A percentile compares a stretch with the other conserved stretches of the same genome.
phyloP scores from a whole-genome alignment of 495 filamentous ascomycete genomes.

The Parathielavia appendiculata region DNA sequence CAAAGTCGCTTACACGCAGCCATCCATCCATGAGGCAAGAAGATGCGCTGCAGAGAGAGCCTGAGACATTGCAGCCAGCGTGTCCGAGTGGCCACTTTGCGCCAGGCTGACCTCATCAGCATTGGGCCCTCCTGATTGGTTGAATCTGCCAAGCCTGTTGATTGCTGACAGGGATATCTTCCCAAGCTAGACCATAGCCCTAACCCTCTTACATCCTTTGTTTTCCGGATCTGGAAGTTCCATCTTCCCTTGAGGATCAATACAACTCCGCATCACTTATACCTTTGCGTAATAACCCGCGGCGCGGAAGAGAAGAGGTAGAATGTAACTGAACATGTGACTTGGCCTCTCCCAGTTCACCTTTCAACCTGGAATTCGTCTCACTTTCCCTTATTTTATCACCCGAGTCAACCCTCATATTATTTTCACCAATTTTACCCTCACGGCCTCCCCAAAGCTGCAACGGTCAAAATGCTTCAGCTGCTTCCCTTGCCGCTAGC shows the following conservation, averaged over 20 bases:
- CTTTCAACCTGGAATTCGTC: not conserved
- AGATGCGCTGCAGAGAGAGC: not conserved
- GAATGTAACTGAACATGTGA: not conserved
- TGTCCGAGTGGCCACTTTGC: constrained; percentile 22
- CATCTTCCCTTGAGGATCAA: not conserved
- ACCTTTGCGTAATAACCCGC: constrained; percentile 4
- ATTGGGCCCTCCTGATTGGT: not conserved
- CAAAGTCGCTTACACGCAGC: constrained; percentile 19
- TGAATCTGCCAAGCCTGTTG: constrained; percentile 7
- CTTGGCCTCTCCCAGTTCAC: not conserved
- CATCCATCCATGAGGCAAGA: not conserved
- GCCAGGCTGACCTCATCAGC: not conserved
- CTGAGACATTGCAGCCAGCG: constrained; percentile 26
- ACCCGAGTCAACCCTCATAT: not conserved
- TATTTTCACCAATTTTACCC: not conserved
- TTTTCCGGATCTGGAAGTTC: not conserved
- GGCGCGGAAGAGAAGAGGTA: not conserved
- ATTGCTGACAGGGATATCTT: constrained; percentile 1
- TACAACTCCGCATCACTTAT: not conserved
- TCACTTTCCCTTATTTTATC: too few species aligned
- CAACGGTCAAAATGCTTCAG: constrained; percentile 3
- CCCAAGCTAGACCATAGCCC: not conserved
- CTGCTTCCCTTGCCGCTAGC: constrained; percentile 7
- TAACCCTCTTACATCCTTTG: not conserved
- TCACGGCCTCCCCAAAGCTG: not conserved